A percentile compares a stretch with the other conserved stretches of the same genome.
phyloP scores from a whole-genome alignment of 768 basidiomycete genomes.

The Leucogyrophana mollusca region DNA sequence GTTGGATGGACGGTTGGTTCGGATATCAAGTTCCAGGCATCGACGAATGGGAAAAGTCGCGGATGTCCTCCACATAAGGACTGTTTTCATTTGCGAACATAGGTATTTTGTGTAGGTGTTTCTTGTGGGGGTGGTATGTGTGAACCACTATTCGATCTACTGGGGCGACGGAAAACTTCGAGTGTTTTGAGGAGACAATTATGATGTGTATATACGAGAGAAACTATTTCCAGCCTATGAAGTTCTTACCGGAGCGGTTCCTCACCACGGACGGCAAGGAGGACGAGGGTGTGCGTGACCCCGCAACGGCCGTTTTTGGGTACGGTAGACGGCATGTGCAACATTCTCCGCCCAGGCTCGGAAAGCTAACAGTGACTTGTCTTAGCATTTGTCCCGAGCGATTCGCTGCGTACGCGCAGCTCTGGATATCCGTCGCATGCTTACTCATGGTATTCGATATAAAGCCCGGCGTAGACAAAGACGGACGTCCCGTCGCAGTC shows the following conservation, averaged over 20 bases:
- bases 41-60: conserved; percentile 14
- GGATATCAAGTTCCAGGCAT: conserved; percentile 29
- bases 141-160: too few species aligned
- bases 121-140: too few species aligned
- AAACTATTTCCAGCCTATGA: conserved; percentile 31
- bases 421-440: conserved; percentile 34
- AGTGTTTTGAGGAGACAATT: too few species aligned
- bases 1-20: conserved; percentile 29
- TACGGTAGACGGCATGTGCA: conserved; percentile 32
- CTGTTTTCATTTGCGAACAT: too few species aligned
- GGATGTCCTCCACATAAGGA: not conserved
- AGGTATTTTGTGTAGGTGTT: too few species aligned
- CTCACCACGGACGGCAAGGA: conserved; percentile 36
- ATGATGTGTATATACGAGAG: too few species aligned
- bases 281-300: conserved; percentile 27
- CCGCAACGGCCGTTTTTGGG: conserved; percentile 30
- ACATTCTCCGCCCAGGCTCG: not conserved
- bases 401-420: conserved; percentile 40
- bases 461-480: conserved; percentile 15
- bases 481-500: conserved; percentile 15
- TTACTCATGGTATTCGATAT: conserved; percentile 28
- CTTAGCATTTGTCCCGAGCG: conserved; percentile 43
- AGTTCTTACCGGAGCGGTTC: conserved; percentile 41
- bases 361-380: not conserved
- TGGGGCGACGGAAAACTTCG: too few species aligned